These are phyloP conservation scores for Cymbomonas tetramitiformis DNA, from an alignment of 139 green algal species.

Conservation along the genomic window DNA sequence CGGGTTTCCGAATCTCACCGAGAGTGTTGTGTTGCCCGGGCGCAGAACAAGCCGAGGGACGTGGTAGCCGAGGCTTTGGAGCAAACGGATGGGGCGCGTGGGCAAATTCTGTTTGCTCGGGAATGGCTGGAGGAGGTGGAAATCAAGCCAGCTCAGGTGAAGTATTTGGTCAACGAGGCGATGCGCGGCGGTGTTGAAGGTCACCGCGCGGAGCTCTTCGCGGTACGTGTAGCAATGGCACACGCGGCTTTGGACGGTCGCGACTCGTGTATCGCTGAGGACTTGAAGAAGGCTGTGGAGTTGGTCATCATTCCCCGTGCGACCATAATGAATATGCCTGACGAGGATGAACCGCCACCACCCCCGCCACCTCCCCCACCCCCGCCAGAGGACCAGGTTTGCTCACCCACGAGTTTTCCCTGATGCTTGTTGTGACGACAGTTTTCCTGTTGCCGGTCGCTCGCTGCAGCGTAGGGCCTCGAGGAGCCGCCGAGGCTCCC, in stretches of 20 bases:
- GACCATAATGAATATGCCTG: slow-evolving; percentile 35
- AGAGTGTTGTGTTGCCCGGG: too few species aligned
- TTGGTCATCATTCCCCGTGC: slow-evolving; percentile 84
- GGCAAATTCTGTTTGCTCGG: slow-evolving; percentile 79
- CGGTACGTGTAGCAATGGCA: slow-evolving; percentile 61
- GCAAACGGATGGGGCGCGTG: slow-evolving; percentile 58
- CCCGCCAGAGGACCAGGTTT: slow-evolving; percentile 30
- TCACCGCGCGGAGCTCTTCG: slow-evolving; percentile 91
- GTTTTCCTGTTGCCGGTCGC: too few species aligned
- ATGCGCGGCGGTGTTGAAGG: slow-evolving; percentile 63
- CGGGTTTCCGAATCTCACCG: too few species aligned
- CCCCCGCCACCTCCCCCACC: slow-evolving; percentile 71
- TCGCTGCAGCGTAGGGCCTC: too few species aligned
- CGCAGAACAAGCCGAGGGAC: slow-evolving; percentile 28
- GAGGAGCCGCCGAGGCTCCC: too few species aligned
- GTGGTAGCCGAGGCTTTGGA: slow-evolving; percentile 51
- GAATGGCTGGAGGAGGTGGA: slow-evolving; percentile 87
- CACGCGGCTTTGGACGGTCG: slow-evolving; percentile 71
- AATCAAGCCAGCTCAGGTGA: slow-evolving; percentile 72
- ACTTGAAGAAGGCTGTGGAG: slow-evolving; percentile 80
- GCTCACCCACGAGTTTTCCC: too few species aligned
- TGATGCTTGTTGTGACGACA: too few species aligned
- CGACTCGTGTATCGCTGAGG: slow-evolving; percentile 71
- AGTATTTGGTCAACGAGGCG: slow-evolving; percentile 85
- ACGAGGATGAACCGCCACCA: slow-evolving; percentile 34